phyloP scores from a whole-genome alignment of 2,329 filamentous ascomycete genomes.

The Arthrobotrys conoides region DNA sequence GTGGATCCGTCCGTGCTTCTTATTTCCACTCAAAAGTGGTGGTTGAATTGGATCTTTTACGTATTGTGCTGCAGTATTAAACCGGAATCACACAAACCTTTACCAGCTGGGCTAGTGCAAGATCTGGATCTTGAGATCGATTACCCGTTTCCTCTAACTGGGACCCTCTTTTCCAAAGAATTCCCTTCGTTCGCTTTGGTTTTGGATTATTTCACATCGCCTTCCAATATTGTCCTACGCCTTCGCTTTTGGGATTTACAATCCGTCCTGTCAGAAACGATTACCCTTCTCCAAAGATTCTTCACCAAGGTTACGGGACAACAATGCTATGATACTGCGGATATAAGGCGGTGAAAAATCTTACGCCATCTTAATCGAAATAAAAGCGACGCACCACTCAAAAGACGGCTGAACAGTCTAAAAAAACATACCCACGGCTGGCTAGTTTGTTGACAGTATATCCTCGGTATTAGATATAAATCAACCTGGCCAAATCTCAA shows the following conservation, averaged over 20 bases:
- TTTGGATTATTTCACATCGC: constrained; percentile 26
- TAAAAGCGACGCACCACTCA: constrained; percentile 7
- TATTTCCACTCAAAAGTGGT: constrained; percentile 41
- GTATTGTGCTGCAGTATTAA: constrained; percentile 35
- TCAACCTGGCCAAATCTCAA: constrained; percentile 37
- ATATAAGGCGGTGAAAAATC: constrained; percentile 24
- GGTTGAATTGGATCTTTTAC: constrained; percentile 46
- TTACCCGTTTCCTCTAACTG: constrained; percentile 21
- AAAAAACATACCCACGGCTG: constrained; percentile 8
- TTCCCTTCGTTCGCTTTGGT: constrained; percentile 27
- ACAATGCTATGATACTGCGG: constrained; percentile 43
- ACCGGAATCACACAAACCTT: constrained; percentile 34
- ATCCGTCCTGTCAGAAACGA: constrained; percentile 17
- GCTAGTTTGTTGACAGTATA: constrained; percentile 10
- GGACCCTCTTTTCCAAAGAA: constrained; percentile 24
- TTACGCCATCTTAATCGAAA: constrained; percentile 34
- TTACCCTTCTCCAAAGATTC: constrained; percentile 6
- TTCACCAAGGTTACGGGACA: constrained; percentile 20
- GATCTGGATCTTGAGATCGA: constrained; percentile 47
- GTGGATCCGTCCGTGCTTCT: constrained; percentile 44
- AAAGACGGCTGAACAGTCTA: constrained; percentile 8
- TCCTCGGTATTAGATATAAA: constrained; percentile 29
- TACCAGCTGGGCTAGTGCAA: constrained; percentile 37
- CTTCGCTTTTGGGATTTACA: constrained; percentile 50
- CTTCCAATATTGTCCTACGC: constrained; percentile 36